These are phyloP conservation scores for Erodium moschatum DNA, from an alignment of 441 rosid species.

Conservation along the genomic window DNA sequence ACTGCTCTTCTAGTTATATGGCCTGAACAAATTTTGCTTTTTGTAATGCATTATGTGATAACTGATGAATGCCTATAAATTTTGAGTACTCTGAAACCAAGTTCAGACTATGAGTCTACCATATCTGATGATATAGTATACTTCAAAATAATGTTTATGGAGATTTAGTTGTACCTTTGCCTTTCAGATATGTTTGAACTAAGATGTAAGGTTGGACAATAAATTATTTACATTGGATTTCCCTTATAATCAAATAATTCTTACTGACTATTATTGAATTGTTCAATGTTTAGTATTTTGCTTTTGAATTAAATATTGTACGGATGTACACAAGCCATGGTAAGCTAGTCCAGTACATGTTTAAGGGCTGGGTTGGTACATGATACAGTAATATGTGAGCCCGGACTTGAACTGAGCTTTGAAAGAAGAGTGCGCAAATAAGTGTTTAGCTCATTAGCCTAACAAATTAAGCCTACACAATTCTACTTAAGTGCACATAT, in stretches of 20 bases:
- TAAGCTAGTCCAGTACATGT: background rate
- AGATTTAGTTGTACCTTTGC: too few relatives aligned
- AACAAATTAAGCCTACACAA: background rate
- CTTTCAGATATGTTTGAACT: background rate
- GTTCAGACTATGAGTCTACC: background rate
- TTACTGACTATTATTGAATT: background rate
- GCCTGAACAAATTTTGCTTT: background rate
- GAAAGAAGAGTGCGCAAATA: background rate
- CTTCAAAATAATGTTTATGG: background rate
- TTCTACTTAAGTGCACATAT: background rate
- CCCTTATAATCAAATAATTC: too few relatives aligned
- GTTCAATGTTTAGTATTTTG: slow-evolving; percentile 5
- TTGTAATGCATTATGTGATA: background rate
- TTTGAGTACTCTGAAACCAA: slow-evolving; percentile 2
- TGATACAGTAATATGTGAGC: too few relatives aligned
- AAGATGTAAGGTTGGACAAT: background rate
- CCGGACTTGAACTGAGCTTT: background rate
- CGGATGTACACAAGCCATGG: slow-evolving; percentile 2
- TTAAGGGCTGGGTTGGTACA: too few relatives aligned
- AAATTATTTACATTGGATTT: background rate
- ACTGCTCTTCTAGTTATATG: background rate
- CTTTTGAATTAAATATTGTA: background rate
- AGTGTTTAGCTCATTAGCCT: slow-evolving; percentile 6
- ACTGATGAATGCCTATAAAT: background rate
- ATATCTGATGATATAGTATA: background rate